Evolutionary conservation across 176 grass and related monocot genomes (phyloP), one percentile per base, ranked within the genome.

Genomic region (Carex cristatella): DNA sequence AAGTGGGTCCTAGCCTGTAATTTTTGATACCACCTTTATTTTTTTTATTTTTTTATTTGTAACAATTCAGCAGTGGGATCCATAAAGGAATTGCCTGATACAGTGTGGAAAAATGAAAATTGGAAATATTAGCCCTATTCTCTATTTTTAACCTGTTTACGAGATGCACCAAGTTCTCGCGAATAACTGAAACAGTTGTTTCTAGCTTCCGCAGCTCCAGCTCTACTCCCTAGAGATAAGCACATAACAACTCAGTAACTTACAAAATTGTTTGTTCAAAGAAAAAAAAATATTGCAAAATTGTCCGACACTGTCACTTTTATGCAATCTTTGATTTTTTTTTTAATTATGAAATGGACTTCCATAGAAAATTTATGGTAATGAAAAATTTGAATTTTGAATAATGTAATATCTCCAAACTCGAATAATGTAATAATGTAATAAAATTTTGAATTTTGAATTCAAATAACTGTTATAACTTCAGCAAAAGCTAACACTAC

Each of bases 201-300:
- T 94, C 92, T 76, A 97, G 88, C 80, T 97, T 97, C 74, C 87
- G 32, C 53, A 97, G 88, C 84, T 94, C 92, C 55, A 97, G 90
- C 23, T 87, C 88, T 33, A 94, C 88, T 88, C 94, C 94, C 94
- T 97, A 79, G 18, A 81, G 70, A 55, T 61, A 81, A 5, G 28
- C 46, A 31, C 55, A 80, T 3, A 80, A 78, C 38, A 78, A 78
- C 56, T 78, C 48, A 16, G 14, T 56, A 78, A 32, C 19, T 78
- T 33, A 48, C 49, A 78, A 77, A 31, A 31, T 7, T 32, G 11
- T 55, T 40, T 40, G 38, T 40, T 40, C 38, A 40, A 40, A 40
- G 4, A 40, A 40, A 40, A 40, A 40, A 40, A 40, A 40, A 78
- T 16, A 4, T 77, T 32, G 73, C 48, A 78, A 77, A 31, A 15